phyloP scores from a whole-genome alignment of 495 filamentous ascomycete genomes.

The Viridothelium virens region DNA sequence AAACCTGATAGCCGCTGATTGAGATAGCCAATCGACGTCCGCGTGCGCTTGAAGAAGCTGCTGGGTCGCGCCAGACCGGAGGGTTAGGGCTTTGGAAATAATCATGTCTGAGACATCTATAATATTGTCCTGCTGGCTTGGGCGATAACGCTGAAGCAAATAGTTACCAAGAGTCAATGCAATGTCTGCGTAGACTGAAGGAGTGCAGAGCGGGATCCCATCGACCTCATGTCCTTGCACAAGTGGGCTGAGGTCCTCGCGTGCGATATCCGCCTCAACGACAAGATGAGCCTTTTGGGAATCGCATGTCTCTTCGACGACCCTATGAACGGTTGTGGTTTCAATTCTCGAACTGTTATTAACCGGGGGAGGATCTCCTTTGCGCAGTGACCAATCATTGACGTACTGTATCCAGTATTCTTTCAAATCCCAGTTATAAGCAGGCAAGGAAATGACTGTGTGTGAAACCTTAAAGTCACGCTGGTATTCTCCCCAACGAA shows the following conservation, averaged over 20 bases:
- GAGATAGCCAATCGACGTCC: slow-evolving; percentile 2
- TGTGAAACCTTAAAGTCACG: slow-evolving; percentile 15
- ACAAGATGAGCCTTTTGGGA: slow-evolving; percentile 48
- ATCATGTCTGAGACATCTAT: slow-evolving; percentile 19
- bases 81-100: slow-evolving; percentile 13
- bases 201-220: slow-evolving; percentile 48
- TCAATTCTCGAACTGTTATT: slow-evolving; percentile 27
- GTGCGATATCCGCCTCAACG: slow-evolving; percentile 58
- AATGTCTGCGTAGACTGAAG: slow-evolving; percentile 67
- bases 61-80: slow-evolving; percentile 20
- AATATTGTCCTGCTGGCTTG: slow-evolving; percentile 24
- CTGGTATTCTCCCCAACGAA: slow-evolving; percentile 25
- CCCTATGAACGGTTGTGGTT: slow-evolving; percentile 27
- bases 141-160: slow-evolving; percentile 50
- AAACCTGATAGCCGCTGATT: no score
- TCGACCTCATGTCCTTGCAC: slow-evolving; percentile 70
- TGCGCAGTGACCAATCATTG: slow-evolving; percentile 48
- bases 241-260: slow-evolving; percentile 51
- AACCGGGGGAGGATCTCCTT: slow-evolving; percentile 36
- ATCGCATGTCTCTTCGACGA: slow-evolving; percentile 51
- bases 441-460: slow-evolving; percentile 43
- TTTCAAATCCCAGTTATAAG: slow-evolving; percentile 73
- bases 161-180: slow-evolving; percentile 66
- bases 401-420: slow-evolving; percentile 76
- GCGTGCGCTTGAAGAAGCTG: slow-evolving; percentile 32